Conservation (phyloP, 441 rosid species). For the Breynia disticha region DNA sequence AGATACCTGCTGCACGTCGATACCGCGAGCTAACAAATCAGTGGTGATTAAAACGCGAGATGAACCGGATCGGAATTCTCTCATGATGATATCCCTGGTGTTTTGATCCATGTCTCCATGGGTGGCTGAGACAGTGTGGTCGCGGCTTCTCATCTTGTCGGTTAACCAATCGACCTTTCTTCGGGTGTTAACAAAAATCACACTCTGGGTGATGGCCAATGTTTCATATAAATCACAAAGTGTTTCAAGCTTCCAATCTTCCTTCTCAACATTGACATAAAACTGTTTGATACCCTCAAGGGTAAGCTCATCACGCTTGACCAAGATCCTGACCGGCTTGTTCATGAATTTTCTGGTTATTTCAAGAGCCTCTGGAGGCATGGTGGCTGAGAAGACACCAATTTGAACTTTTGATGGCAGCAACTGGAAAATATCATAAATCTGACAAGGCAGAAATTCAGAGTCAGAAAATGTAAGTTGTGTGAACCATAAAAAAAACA, state of each 20-base stretch:
- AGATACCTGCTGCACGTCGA: slow-evolving; percentile 59
- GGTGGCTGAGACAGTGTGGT: slow-evolving; percentile 57
- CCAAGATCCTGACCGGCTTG: slow-evolving; percentile 49
- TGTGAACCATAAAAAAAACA: neutral
- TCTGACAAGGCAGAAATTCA: slow-evolving; percentile 22
- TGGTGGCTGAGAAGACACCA: slow-evolving; percentile 56
- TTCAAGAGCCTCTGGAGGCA: slow-evolving; percentile 67
- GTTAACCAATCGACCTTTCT: slow-evolving; percentile 64
- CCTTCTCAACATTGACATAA: slow-evolving; percentile 51
- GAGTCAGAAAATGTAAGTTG: neutral
- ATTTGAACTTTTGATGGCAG: slow-evolving; percentile 51
- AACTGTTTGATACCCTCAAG: slow-evolving; percentile 63
- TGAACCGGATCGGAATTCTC: slow-evolving; percentile 55
- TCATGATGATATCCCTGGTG: slow-evolving; percentile 57
- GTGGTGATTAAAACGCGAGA: slow-evolving; percentile 59
- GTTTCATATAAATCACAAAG: slow-evolving; percentile 61
- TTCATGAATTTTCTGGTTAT: slow-evolving; percentile 68
- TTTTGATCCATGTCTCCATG: slow-evolving; percentile 66
- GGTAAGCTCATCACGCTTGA: slow-evolving; percentile 58
- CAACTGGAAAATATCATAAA: slow-evolving; percentile 53
- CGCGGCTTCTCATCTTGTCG: slow-evolving; percentile 47
- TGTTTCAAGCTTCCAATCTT: slow-evolving; percentile 70
- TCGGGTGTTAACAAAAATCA: slow-evolving; percentile 50
- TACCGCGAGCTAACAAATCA: slow-evolving; percentile 53
- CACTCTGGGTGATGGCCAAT: slow-evolving; percentile 54